phyloP scores from a whole-genome alignment of 2,329 filamentous ascomycete genomes.

The Cordyceps cicadae region DNA sequence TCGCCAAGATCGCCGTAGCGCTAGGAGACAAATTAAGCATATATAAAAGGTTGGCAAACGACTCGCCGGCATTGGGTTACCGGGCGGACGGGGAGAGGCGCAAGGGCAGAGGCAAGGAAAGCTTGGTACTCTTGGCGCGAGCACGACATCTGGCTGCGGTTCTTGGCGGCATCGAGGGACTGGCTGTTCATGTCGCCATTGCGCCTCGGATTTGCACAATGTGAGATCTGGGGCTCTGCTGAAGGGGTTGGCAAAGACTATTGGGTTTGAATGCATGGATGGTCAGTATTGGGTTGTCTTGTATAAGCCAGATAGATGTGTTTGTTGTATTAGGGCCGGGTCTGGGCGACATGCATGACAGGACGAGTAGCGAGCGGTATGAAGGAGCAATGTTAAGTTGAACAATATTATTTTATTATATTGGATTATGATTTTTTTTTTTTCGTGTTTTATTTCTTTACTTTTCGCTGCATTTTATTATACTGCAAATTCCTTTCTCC shows the following conservation, averaged over 20 bases:
- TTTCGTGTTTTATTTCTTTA: no score
- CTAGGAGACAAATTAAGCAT: not conserved
- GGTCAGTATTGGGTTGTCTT: not conserved
- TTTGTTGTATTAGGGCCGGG: not conserved
- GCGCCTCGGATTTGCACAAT: slow-evolving; percentile 7
- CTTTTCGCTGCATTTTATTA: no score
- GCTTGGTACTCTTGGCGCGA: slow-evolving; percentile 5
- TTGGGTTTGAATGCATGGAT: not conserved
- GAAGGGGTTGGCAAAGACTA: not conserved
- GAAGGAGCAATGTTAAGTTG: no score
- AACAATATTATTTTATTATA: no score
- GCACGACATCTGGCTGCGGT: slow-evolving; percentile 6
- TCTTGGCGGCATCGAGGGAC: slow-evolving; percentile 7
- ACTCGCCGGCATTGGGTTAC: not conserved
- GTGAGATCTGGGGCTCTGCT: not conserved
- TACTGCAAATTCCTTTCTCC: no score
- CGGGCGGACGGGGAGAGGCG: not conserved
- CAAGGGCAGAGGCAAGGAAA: not conserved
- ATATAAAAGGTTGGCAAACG: not conserved
- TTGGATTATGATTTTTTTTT: no score
- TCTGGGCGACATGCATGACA: no score
- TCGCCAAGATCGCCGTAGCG: no score
- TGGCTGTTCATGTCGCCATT: slow-evolving; percentile 7
- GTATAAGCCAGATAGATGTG: not conserved
- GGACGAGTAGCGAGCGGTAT: no score